phyloP scores from a whole-genome alignment of 257 asterid species.

The Gynochthodes officinalis region DNA sequence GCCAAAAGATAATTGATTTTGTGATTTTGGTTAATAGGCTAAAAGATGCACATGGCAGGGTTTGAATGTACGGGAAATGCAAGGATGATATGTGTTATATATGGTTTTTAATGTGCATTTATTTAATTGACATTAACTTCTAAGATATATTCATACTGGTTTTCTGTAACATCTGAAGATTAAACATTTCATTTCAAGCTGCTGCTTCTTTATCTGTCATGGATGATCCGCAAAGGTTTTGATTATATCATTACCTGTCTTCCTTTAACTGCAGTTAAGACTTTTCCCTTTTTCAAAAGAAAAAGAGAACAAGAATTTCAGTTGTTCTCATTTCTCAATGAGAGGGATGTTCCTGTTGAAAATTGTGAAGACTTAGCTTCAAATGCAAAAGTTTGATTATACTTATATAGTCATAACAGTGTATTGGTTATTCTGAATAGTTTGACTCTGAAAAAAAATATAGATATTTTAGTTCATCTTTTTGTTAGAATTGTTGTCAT shows the following conservation, averaged over 20 bases:
- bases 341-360: not conserved
- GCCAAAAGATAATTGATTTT: not conserved
- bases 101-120: not conserved
- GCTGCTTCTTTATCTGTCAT: not conserved
- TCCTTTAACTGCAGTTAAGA: not conserved
- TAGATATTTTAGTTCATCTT: not conserved
- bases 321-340: not conserved
- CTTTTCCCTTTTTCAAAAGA: not conserved
- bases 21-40: too few relatives aligned
- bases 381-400: not conserved
- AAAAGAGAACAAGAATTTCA: not conserved
- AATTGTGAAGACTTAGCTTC: not conserved
- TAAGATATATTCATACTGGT: too few relatives aligned
- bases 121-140: not conserved
- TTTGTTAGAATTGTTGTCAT: not conserved
- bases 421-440: not conserved
- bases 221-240: not conserved
- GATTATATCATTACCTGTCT: too few relatives aligned
- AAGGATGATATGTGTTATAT: not conserved
- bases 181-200: not conserved
- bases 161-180: too few relatives aligned
- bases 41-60: not conserved
- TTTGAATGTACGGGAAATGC: not conserved
- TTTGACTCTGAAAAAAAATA: not conserved
- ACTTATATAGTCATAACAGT: not conserved